Evolutionary conservation across 306 rosid species (phyloP).

Genomic region (Ceratonia siliqua): DNA sequence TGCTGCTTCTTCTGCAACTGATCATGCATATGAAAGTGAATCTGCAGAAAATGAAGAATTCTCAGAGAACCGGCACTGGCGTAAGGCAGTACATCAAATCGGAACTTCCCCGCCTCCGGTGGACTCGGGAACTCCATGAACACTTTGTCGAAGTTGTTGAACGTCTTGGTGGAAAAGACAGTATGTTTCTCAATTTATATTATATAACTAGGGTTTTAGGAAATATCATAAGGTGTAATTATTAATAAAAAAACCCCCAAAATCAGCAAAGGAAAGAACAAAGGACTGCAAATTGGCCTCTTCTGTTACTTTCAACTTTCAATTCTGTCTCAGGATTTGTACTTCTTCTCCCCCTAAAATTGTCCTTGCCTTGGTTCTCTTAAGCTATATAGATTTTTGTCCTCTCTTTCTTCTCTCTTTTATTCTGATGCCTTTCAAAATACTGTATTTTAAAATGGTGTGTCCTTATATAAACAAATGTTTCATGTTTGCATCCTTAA

Average conservation of each 20-base stretch:
- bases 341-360: background rate
- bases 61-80: conserved; percentile 12
- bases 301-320: background rate
- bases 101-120: conserved; percentile 41
- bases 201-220: conserved; percentile 22
- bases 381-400: background rate
- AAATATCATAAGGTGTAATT: too few species aligned
- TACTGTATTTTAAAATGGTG: too few species aligned
- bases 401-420: too few species aligned
- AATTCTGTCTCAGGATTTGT: background rate
- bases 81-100: conserved; percentile 44
- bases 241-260: background rate
- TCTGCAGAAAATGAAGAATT: conserved; percentile 26
- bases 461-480: too few species aligned
- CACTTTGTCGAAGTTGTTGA: conserved; percentile 42
- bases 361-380: background rate
- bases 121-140: conserved; percentile 48
- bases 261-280: background rate
- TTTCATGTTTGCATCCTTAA: too few species aligned
- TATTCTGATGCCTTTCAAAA: too few species aligned
- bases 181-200: conserved; percentile 26
- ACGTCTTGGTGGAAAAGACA: conserved; percentile 39
- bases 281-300: background rate
- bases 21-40: background rate
- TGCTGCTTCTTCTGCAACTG: background rate